Percentiles rank a stretch among this genome's conserved stretches.
Evolutionary conservation across 2,329 filamentous ascomycete genomes (phyloP).

Genomic region (Sodiomyces alkalinus): DNA sequence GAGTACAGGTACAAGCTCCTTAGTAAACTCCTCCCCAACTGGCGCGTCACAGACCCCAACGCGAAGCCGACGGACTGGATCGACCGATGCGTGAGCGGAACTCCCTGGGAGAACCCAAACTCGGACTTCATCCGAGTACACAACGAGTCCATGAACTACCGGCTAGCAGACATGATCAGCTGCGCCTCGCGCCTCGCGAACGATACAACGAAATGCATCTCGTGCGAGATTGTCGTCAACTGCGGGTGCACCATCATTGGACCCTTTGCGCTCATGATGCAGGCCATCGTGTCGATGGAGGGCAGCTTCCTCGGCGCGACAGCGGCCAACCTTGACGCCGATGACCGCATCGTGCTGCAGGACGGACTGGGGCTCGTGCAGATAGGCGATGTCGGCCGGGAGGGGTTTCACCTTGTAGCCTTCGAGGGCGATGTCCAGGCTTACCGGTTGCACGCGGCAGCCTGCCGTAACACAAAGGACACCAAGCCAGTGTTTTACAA

Average conservation of each 20-base stretch:
- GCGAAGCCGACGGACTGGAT: too few relatives aligned
- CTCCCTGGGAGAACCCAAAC: slow-evolving; percentile 7
- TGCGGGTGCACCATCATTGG: slow-evolving; percentile 12
- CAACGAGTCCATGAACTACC: slow-evolving; percentile 12
- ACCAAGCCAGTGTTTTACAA: slow-evolving; percentile 3
- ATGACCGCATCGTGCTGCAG: slow-evolving; percentile 9
- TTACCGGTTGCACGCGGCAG: slow-evolving; percentile 6
- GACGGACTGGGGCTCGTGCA: slow-evolving; percentile 13
- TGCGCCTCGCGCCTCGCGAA: slow-evolving; percentile 11
- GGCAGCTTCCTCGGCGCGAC: slow-evolving; percentile 9
- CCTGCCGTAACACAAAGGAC: slow-evolving; percentile 7
- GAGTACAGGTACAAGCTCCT: too few relatives aligned
- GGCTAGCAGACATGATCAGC: slow-evolving; percentile 3
- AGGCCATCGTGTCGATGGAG: slow-evolving; percentile 9
- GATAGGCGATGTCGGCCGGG: slow-evolving; percentile 10
- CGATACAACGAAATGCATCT: slow-evolving; percentile 9
- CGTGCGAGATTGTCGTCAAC: slow-evolving; percentile 10
- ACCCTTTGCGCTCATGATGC: slow-evolving; percentile 11
- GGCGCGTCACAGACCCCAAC: too few relatives aligned
- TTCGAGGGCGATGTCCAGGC: slow-evolving; percentile 10
- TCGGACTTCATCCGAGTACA: slow-evolving; percentile 7
- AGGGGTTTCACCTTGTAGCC: slow-evolving; percentile 10
- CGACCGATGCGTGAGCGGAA: too few relatives aligned
- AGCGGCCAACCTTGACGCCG: slow-evolving; percentile 3
- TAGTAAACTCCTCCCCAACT: too few relatives aligned